Conservation (phyloP, 2,329 filamentous ascomycete genomes). For the Akanthomyces dipterigenus region DNA sequence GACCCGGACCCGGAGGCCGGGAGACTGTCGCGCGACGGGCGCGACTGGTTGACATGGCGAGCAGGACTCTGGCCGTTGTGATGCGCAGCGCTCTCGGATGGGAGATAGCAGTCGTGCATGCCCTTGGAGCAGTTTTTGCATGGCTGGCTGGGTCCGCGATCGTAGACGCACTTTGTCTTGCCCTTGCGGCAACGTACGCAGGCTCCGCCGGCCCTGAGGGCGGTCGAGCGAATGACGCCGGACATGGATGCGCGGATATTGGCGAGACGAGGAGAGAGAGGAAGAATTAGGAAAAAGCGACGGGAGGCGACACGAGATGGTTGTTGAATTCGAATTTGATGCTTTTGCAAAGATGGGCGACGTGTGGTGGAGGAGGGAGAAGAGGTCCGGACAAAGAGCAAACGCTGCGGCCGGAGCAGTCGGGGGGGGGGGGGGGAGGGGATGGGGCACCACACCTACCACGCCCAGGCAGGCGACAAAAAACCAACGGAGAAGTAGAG, state of each 20-base stretch:
- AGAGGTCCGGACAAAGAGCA: slow-evolving; percentile 1
- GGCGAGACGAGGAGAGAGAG: neutral
- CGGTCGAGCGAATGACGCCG: slow-evolving; percentile 48
- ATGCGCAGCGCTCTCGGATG: slow-evolving; percentile 53
- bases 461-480: neutral
- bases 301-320: neutral
- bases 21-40: slow-evolving; percentile 47
- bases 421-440: neutral
- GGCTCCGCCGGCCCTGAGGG: slow-evolving; percentile 53
- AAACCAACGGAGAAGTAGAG: neutral
- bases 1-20: slow-evolving; percentile 45
- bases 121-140: slow-evolving; percentile 59
- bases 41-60: slow-evolving; percentile 39
- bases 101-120: slow-evolving; percentile 57
- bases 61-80: slow-evolving; percentile 54
- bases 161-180: slow-evolving; percentile 59
- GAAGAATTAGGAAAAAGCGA: neutral
- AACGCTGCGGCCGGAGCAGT: slow-evolving; percentile 9
- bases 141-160: slow-evolving; percentile 54
- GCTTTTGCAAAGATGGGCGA: neutral
- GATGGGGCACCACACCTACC: neutral
- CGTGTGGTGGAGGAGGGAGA: neutral
- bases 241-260: slow-evolving; percentile 30
- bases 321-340: neutral
- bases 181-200: slow-evolving; percentile 58